These are phyloP conservation scores for Phytophthora melonis DNA, from an alignment of 352 stramenopile species.

Conservation along the genomic window DNA sequence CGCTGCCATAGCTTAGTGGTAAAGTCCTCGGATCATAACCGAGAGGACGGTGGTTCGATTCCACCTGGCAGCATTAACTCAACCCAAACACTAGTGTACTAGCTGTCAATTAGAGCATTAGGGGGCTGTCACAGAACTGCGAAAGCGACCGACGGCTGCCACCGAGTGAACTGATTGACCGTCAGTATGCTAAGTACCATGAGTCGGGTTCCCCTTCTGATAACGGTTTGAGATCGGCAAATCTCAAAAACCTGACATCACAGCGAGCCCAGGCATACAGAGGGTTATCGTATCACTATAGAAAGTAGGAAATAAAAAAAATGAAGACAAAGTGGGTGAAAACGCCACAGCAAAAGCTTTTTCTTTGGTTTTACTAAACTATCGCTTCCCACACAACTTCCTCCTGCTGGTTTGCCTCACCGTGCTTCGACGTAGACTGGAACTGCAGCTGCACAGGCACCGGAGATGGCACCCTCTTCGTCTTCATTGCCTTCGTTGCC, in stretches of 20 bases:
- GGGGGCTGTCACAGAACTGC: conserved; percentile 17
- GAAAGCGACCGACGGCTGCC: conserved; percentile 12
- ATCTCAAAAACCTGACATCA: conserved; percentile 4
- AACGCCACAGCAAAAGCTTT: no score
- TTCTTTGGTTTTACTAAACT: no score
- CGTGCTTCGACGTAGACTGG: no score
- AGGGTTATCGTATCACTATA: no score
- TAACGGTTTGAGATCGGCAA: conserved; percentile 7
- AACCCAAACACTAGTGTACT: conserved; percentile 13
- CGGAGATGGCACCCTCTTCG: no score
- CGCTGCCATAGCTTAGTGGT: no score
- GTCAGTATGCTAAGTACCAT: conserved; percentile 23
- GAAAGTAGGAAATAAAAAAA: no score
- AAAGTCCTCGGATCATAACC: conserved; percentile 3
- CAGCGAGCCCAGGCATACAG: background rate
- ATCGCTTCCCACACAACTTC: no score
- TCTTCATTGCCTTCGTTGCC: no score
- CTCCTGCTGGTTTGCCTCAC: no score
- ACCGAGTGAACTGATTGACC: conserved; percentile 13
- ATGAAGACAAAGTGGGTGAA: no score
- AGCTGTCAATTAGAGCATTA: conserved; percentile 5
- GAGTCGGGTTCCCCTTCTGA: conserved; percentile 16
- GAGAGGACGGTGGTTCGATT: conserved; percentile 17
- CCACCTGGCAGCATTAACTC: conserved; percentile 2
- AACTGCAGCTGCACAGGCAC: no score